Conservation (phyloP, 75 land plant genomes). For the Chamaecyparis obtusa region DNA sequence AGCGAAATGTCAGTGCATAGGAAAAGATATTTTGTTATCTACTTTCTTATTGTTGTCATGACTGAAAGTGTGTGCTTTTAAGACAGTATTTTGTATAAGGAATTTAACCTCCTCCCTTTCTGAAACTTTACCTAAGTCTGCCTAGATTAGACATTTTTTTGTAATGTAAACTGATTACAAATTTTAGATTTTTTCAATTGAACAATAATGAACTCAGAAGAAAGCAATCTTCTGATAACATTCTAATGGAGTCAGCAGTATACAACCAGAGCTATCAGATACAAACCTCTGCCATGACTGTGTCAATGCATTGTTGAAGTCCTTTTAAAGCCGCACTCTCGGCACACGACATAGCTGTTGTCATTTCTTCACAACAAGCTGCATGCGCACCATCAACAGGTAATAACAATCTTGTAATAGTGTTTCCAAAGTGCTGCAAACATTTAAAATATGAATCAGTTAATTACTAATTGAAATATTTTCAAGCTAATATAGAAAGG, state of each 20-base stretch:
- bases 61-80: not conserved
- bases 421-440: conserved; percentile 85
- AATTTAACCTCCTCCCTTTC: not conserved
- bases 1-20: not conserved
- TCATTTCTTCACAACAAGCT: conserved; percentile 96
- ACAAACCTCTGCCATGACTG: conserved; percentile 96
- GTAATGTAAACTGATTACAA: not conserved
- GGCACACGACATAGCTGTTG: conserved; percentile 85
- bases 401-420: conserved; percentile 81
- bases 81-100: not conserved
- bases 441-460: conserved; percentile 7
- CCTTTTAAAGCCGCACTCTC: conserved; percentile 93
- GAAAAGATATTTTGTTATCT: not conserved
- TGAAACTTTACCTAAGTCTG: not conserved
- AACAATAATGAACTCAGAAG: not conserved
- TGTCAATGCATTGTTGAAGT: conserved; percentile 95
- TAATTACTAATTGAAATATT: not conserved
- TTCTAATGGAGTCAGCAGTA: not conserved
- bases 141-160: not conserved
- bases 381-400: conserved; percentile 99
- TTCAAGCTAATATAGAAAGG: not conserved
- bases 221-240: not conserved
- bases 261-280: not conserved
- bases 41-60: not conserved
- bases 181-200: not conserved